Evolutionary conservation across 352 stramenopile species (phyloP).

Genomic region (Pythium guiyangense): DNA sequence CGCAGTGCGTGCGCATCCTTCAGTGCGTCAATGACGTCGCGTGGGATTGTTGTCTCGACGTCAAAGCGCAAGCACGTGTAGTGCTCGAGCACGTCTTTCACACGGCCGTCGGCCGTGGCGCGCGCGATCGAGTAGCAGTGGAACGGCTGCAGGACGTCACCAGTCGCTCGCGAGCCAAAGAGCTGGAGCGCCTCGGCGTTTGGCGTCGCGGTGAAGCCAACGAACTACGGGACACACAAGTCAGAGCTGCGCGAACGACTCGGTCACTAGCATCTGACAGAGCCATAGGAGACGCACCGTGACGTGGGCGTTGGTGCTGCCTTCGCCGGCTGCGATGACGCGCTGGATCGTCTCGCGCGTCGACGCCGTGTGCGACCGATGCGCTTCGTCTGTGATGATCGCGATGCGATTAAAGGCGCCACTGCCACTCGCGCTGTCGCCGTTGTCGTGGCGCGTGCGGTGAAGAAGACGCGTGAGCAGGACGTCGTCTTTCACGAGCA

Average conservation of each 20-base stretch:
- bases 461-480: constrained; percentile 62
- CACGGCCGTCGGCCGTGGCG: constrained; percentile 43
- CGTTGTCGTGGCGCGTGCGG: constrained; percentile 19
- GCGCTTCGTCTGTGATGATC: constrained; percentile 82
- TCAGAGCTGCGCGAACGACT: too few species aligned
- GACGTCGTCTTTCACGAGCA: constrained; percentile 66
- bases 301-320: constrained; percentile 22
- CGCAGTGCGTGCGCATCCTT: constrained; percentile 22
- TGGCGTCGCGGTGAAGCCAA: constrained; percentile 78
- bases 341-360: constrained; percentile 66
- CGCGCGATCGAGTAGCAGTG: constrained; percentile 70
- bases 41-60: constrained; percentile 52
- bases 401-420: constrained; percentile 54
- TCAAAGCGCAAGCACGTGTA: constrained; percentile 54
- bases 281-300: constrained; percentile 27
- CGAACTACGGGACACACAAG: too few species aligned
- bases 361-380: constrained; percentile 67
- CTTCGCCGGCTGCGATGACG: constrained; percentile 47
- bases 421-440: too few species aligned
- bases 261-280: too few species aligned
- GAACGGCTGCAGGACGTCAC: constrained; percentile 35
- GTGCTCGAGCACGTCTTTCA: constrained; percentile 64
- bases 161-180: constrained; percentile 36
- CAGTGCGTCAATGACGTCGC: constrained; percentile 29
- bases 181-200: constrained; percentile 58